Evolutionary conservation across 2,329 filamentous ascomycete species (phyloP).

Genomic region (Cadophora gregata): DNA sequence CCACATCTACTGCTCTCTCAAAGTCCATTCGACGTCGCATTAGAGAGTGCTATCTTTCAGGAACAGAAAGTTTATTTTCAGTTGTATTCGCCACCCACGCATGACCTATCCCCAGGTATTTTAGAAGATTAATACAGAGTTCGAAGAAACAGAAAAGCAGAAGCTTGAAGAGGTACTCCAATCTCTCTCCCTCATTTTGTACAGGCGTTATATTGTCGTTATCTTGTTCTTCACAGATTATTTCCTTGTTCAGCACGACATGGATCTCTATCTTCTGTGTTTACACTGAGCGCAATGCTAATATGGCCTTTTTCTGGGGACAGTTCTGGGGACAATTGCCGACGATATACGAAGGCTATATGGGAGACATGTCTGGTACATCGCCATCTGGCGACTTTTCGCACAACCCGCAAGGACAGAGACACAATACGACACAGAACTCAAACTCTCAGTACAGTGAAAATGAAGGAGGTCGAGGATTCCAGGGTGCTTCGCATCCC

Average conservation of each 20-base stretch:
- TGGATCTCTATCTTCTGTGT: neutral
- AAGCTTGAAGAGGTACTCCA: slow-evolving; percentile 5
- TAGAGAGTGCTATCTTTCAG: neutral
- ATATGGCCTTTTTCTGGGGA: slow-evolving; percentile 33
- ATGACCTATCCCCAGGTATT: neutral
- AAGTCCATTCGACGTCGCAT: slow-evolving; percentile 3
- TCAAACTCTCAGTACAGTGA: slow-evolving; percentile 20
- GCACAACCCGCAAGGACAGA: slow-evolving; percentile 24
- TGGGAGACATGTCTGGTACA: slow-evolving; percentile 35
- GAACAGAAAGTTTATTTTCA: slow-evolving; percentile 4
- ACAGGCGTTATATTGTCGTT: neutral
- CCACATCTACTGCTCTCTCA: neutral
- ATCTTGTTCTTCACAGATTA: neutral
- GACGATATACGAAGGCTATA: slow-evolving; percentile 29
- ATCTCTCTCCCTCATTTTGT: neutral
- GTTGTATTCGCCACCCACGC: neutral
- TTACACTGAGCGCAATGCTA: slow-evolving; percentile 24
- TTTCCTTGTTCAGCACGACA: neutral
- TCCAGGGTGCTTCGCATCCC: slow-evolving; percentile 20
- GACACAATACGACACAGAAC: slow-evolving; percentile 19
- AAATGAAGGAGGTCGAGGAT: slow-evolving; percentile 16
- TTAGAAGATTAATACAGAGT: neutral
- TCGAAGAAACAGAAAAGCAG: neutral
- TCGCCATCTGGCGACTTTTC: slow-evolving; percentile 29
- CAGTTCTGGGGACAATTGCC: slow-evolving; percentile 32